A percentile compares a stretch with the other conserved stretches of the same genome.
phyloP scores from a whole-genome alignment of 2,329 filamentous ascomycete species.

The Trichoderma sp. region DNA sequence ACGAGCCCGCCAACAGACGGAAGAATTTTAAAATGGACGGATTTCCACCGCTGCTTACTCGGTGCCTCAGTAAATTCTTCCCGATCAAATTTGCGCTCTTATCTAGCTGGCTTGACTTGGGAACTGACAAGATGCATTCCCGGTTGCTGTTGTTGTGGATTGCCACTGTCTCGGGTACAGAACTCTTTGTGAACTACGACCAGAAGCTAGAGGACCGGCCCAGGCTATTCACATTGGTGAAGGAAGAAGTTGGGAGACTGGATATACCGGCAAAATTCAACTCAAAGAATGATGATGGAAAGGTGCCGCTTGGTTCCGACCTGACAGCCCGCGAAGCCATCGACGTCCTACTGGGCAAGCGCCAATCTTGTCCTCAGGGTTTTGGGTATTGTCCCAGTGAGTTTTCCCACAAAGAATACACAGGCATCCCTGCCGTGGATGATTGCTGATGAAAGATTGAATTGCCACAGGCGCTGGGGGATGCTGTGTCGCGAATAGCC shows the following conservation, averaged over 20 bases:
- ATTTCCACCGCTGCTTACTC: not conserved
- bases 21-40: not conserved
- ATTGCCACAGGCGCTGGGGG: constrained; percentile 18
- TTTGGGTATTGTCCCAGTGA: constrained; percentile 28
- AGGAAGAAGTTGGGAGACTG: constrained; percentile 16
- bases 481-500: constrained; percentile 25
- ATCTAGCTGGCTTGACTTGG: not conserved
- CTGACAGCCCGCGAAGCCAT: not conserved
- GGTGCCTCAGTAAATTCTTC: not conserved
- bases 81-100: not conserved
- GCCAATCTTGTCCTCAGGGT: constrained; percentile 25
- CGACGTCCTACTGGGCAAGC: constrained; percentile 23
- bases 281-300: constrained; percentile 2
- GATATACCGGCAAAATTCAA: constrained; percentile 10
- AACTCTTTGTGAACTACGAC: constrained; percentile 20
- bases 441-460: not conserved
- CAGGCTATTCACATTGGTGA: constrained; percentile 5
- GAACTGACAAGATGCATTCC: not conserved
- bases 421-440: not conserved
- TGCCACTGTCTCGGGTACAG: not conserved
- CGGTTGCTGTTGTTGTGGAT: not conserved
- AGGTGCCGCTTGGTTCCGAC: not conserved
- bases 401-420: not conserved
- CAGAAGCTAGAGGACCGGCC: constrained; percentile 21
- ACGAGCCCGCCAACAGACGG: not conserved